Percentiles rank a stretch among this genome's conserved stretches.
Conservation (phyloP, 2,329 filamentous ascomycete species). For the Cercospora citrullina region DNA sequence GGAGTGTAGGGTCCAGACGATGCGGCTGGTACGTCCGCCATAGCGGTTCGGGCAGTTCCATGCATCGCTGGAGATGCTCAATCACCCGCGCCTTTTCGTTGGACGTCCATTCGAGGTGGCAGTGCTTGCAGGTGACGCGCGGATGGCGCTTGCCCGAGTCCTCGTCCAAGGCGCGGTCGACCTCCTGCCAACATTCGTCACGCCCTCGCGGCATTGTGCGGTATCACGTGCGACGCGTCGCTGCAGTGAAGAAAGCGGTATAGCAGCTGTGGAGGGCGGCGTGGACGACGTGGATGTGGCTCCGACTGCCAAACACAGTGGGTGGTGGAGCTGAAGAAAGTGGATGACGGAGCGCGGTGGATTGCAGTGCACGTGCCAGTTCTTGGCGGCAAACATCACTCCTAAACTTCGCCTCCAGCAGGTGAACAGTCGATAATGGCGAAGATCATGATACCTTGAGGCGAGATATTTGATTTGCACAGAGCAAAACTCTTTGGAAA, state of each 20-base stretch:
- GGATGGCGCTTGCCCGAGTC: constrained; percentile 31
- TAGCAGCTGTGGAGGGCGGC: neutral
- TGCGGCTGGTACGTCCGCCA: constrained; percentile 32
- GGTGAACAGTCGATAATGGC: neutral
- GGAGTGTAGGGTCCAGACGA: constrained; percentile 28
- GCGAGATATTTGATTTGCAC: neutral
- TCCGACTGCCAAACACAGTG: constrained; percentile 2
- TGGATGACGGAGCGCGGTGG: constrained; percentile 2
- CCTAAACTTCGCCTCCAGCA: neutral
- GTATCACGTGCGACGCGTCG: neutral
- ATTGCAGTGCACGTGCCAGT: neutral
- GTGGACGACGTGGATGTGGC: constrained; percentile 12
- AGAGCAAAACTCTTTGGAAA: neutral
- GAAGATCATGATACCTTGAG: neutral
- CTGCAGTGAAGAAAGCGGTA: neutral
- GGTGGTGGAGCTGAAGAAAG: neutral
- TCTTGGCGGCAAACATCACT: neutral
- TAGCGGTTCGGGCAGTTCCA: constrained; percentile 27
- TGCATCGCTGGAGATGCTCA: constrained; percentile 30
- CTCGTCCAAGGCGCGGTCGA: constrained; percentile 28
- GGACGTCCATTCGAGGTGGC: constrained; percentile 30
- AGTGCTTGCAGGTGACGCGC: constrained; percentile 32
- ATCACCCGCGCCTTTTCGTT: constrained; percentile 31
- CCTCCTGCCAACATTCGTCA: constrained; percentile 32
- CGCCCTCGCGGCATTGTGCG: constrained; percentile 28